A percentile compares a stretch with the other conserved stretches of the same genome.
These are phyloP conservation scores for Gracilaria caudata DNA, from an alignment of 23 red algal genomes.

Conservation along the genomic window DNA sequence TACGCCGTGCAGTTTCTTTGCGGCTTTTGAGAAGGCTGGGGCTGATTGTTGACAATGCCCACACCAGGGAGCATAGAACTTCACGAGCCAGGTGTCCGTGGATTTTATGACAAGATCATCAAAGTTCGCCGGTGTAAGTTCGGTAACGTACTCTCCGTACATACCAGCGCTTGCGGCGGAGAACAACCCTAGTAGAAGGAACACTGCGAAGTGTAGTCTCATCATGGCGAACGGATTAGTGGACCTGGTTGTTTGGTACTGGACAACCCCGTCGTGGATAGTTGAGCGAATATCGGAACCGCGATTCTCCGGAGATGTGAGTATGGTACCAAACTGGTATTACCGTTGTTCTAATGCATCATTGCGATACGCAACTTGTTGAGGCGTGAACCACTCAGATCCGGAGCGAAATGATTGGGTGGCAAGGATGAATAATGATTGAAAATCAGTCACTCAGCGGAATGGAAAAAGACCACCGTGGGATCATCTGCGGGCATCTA, in stretches of 20 bases:
- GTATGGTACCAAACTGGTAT: too few relatives aligned
- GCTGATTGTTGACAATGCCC: conserved; percentile 86
- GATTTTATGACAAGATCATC: conserved; percentile 69
- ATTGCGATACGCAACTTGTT: too few relatives aligned
- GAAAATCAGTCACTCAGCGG: conserved; percentile 8
- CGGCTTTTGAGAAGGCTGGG: conserved; percentile 75
- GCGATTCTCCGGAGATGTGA: too few relatives aligned
- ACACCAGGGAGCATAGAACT: conserved; percentile 99
- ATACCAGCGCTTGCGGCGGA: conserved; percentile 44
- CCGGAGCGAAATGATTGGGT: conserved; percentile 11
- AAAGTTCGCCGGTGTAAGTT: conserved; percentile 76
- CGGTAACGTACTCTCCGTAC: conserved; percentile 70
- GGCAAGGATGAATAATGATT: neutral
- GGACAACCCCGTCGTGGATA: too few relatives aligned
- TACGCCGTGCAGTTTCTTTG: conserved; percentile 79
- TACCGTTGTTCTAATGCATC: too few relatives aligned
- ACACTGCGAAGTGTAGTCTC: neutral
- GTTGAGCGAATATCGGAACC: too few relatives aligned
- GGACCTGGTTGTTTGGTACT: neutral
- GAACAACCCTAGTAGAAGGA: neutral
- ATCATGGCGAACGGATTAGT: neutral
- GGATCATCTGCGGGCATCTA: neutral
- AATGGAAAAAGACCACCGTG: neutral
- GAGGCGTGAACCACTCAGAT: neutral
- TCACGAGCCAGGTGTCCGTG: conserved; percentile 83